Evolutionary conservation across 139 green algal species (phyloP).

Genomic region (Yamagishiella unicocca): DNA sequence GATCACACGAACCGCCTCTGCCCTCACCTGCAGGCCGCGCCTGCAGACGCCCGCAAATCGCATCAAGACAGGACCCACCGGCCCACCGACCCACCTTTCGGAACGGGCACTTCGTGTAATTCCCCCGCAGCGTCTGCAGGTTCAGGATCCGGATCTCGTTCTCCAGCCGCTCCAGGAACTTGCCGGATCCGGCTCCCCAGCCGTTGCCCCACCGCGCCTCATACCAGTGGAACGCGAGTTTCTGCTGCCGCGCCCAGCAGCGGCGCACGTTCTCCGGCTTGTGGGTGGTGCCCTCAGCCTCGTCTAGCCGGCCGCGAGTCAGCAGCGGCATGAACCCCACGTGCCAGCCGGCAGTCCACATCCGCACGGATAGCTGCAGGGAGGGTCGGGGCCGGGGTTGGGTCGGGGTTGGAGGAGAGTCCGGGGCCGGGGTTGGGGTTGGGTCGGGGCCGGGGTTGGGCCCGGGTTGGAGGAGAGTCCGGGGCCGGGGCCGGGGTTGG

Average conservation of each 20-base stretch:
- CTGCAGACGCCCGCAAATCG: too few species aligned
- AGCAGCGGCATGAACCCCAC: conserved; percentile 30
- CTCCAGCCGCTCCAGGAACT: conserved; percentile 18
- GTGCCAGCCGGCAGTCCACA: conserved; percentile 37
- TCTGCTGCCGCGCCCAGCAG: conserved; percentile 17
- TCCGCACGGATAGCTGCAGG: conserved; percentile 17
- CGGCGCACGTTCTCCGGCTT: neutral
- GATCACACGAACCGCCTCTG: too few species aligned
- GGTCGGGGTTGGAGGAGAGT: neutral
- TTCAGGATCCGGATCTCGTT: conserved; percentile 19
- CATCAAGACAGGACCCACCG: neutral
- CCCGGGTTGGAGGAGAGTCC: neutral
- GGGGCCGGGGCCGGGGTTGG: neutral
- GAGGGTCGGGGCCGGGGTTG: neutral
- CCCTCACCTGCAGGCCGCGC: too few species aligned
- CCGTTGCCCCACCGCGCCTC: neutral
- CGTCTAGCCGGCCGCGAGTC: neutral
- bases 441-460: too few species aligned
- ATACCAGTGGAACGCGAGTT: neutral
- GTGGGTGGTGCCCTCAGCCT: conserved; percentile 26
- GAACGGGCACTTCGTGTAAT: conserved; percentile 5
- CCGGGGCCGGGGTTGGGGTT: too few species aligned
- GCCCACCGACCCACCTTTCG: neutral
- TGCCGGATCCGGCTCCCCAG: neutral
- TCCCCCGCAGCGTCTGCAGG: neutral